These are phyloP conservation scores for Lentinus polychrous DNA, from an alignment of 1,284 basidiomycete species.

Conservation along the genomic window DNA sequence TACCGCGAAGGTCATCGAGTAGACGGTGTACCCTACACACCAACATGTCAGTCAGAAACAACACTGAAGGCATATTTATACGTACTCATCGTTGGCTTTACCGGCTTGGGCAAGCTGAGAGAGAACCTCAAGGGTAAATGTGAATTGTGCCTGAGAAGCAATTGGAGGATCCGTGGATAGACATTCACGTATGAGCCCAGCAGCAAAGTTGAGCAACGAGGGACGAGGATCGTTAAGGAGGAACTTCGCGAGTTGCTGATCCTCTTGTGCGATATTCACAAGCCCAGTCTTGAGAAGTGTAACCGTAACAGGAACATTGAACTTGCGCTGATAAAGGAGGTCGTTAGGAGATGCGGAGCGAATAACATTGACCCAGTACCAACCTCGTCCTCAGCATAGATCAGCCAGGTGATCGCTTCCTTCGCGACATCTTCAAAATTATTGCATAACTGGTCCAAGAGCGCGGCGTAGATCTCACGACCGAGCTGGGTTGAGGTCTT, in stretches of 20 bases:
- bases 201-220: conserved; percentile 77
- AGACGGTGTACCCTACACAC: conserved; percentile 45
- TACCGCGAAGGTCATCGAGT: conserved; percentile 68
- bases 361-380: conserved; percentile 21
- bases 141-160: conserved; percentile 76
- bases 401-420: conserved; percentile 95
- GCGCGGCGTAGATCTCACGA: conserved; percentile 84
- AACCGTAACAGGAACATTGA: conserved; percentile 91
- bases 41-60: not conserved
- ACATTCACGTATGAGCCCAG: conserved; percentile 83
- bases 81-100: conserved; percentile 78
- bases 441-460: conserved; percentile 87
- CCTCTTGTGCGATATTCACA: conserved; percentile 75
- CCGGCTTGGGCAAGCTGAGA: conserved; percentile 64
- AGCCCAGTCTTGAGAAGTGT: conserved; percentile 83
- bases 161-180: conserved; percentile 73
- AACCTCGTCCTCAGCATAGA: conserved; percentile 96
- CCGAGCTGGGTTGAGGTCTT: conserved; percentile 80
- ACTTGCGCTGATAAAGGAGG: conserved; percentile 68
- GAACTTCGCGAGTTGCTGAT: conserved; percentile 88
- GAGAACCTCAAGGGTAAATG: conserved; percentile 79
- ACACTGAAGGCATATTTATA: conserved; percentile 14
- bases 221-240: conserved; percentile 77
- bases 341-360: not conserved
- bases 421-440: conserved; percentile 89